Conservation (phyloP, 805 yeast genomes). For the Kregervanrija fluxuum region DNA sequence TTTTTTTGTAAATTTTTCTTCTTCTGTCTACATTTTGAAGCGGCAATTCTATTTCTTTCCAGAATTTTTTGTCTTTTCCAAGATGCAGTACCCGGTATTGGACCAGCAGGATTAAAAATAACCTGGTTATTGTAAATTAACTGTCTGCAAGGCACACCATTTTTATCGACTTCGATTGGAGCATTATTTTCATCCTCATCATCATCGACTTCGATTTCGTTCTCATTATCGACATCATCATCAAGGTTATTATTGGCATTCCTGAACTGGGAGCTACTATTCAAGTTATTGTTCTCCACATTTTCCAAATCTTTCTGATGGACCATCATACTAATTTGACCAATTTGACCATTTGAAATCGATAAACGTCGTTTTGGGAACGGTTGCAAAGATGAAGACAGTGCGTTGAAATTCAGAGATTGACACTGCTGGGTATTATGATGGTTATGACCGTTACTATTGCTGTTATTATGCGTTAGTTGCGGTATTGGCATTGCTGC, state of each 20-base stretch:
- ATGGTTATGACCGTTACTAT: no score
- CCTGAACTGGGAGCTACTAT: no score
- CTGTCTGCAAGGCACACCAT: slow-evolving; percentile 40
- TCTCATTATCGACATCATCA: neutral
- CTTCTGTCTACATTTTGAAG: slow-evolving; percentile 89
- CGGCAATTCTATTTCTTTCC: slow-evolving; percentile 92
- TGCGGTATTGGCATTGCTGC: no score
- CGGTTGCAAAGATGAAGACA: slow-evolving; percentile 2
- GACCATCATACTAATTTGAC: slow-evolving; percentile 45
- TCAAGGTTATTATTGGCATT: neutral
- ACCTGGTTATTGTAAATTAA: slow-evolving; percentile 49
- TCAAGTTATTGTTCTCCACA: slow-evolving; percentile 1
- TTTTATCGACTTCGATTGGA: slow-evolving; percentile 18
- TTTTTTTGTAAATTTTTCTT: slow-evolving; percentile 75
- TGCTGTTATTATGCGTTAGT: no score
- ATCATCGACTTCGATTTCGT: neutral
- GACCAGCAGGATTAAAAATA: slow-evolving; percentile 48
- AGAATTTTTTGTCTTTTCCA: slow-evolving; percentile 73
- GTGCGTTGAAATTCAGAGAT: no score
- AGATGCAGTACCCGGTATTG: slow-evolving; percentile 54
- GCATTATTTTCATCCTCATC: neutral
- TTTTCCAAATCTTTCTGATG: slow-evolving; percentile 12
- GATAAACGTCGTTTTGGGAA: slow-evolving; percentile 58
- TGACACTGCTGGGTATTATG: no score
- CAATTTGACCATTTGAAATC: slow-evolving; percentile 79